Base-by-base conservation (phyloP, 1,139 yeast genomes). In the Yueomyces sp. region DNA sequence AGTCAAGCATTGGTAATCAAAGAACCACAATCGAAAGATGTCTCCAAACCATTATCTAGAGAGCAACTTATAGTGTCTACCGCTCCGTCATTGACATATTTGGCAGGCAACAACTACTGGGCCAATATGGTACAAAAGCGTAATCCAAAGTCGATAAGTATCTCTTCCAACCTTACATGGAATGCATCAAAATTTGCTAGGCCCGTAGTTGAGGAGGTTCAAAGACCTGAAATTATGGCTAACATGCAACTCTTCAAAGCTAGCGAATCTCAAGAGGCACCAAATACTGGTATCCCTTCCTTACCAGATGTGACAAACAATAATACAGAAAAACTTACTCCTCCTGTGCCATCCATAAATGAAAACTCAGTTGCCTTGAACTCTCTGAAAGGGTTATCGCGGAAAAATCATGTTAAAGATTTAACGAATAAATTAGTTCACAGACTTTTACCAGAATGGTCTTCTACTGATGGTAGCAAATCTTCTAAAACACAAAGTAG, bases 321-420 rank as follows among this genome's bases (percentile, higher is more conserved):
- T 19, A 29, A 29, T 29, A 8, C 31, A 29, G 35, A 33, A n/a
- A 4, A 39, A 38, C 9, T 33, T 40, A 28, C 39, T 37, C 11
- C 37, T 38, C 28, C 27, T 25, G 25, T 38, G 36, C 27, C 26
- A 31, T 8, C 36, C 31, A 8, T 40, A 38, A 33, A 33, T 33
- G 35, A 33, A 6, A 9, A 11, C 8, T 56, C 60, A 7, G 41
- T 49, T 27, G 63, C 63, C 0, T 44, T 59, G 5, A 50, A 52
- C 38, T 52, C 61, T 4, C 43, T 60, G 9, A 59, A 52, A 40
- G 57, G 51, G 5, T 47, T 57, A 1, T 49, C 50, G 2, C 52
- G 50, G 36, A 51, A 51, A 32, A 46, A 42, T 25, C 48, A 54
- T 3, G 45, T 54, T 8, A 49, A 45, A 37, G 55, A 51, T 36